Evolutionary conservation across 176 grass and related monocot species (phyloP).

Genomic region (Rhynchospora breviuscula): DNA sequence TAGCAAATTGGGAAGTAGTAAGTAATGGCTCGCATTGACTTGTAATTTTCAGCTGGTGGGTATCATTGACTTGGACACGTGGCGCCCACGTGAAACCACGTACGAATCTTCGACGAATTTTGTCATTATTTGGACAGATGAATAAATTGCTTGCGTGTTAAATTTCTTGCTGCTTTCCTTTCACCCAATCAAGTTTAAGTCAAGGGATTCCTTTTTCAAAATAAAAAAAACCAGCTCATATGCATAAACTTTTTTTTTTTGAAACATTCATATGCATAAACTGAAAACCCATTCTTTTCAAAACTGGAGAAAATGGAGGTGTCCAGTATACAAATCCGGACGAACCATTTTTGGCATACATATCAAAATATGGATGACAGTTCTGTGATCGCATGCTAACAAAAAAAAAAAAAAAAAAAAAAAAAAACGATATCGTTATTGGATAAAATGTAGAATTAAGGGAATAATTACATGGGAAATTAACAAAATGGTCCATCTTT

Average conservation of each 20-base stretch:
- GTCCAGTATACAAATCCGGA: background rate
- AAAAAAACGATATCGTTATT: background rate
- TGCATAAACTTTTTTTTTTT: too few species aligned
- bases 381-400: background rate
- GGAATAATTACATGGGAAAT: background rate
- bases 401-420: too few species aligned
- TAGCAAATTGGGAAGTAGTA: background rate
- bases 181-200: background rate
- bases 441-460: background rate
- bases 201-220: background rate
- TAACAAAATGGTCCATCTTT: background rate
- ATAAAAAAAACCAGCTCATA: background rate
- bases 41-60: background rate
- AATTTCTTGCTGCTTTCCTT: conserved; percentile 10
- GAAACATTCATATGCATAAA: background rate
- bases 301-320: background rate
- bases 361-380: background rate
- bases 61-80: conserved; percentile 9
- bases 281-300: background rate
- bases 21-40: background rate
- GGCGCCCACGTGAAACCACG: conserved; percentile 15
- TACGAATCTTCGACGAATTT: background rate
- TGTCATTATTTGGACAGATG: background rate
- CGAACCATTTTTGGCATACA: background rate
- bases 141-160: background rate